phyloP scores from a whole-genome alignment of 352 stramenopile species.

The Lagenidium giganteum region DNA sequence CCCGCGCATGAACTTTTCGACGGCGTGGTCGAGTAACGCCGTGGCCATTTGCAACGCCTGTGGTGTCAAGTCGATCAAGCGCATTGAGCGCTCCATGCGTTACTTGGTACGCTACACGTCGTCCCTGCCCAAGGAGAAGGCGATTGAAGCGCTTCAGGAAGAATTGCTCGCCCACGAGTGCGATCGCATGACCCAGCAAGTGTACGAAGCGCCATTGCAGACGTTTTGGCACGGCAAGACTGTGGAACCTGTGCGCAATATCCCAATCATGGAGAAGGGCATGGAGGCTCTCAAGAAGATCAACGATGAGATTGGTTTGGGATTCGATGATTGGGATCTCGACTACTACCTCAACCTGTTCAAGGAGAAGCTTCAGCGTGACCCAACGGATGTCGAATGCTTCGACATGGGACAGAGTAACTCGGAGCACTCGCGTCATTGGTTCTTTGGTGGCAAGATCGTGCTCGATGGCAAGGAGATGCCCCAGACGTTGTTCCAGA shows the following conservation, averaged over 20 bases:
- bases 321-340: conserved; percentile 99
- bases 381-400: conserved; percentile 99
- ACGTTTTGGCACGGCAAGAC: conserved; percentile 88
- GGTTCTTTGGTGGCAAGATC: conserved; percentile 99
- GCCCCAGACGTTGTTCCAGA: conserved; percentile 96
- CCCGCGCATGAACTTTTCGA: conserved; percentile 97
- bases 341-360: conserved; percentile 98
- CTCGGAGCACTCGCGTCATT: conserved; percentile 99
- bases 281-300: conserved; percentile 93
- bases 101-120: conserved; percentile 80
- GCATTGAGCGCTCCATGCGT: conserved; percentile 93
- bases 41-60: conserved; percentile 95
- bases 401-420: conserved; percentile 99
- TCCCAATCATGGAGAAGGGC: conserved; percentile 95
- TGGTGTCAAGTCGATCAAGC: conserved; percentile 83
- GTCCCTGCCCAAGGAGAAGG: conserved; percentile 21
- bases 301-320: conserved; percentile 93
- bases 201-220: conserved; percentile 88
- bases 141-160: conserved; percentile 35
- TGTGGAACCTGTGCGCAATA: conserved; percentile 80
- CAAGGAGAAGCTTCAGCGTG: conserved; percentile 94
- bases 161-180: conserved; percentile 75
- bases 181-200: conserved; percentile 98
- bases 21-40: conserved; percentile 98
- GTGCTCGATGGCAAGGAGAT: conserved; percentile 97